Base-by-base conservation (phyloP, 306 rosid genomes). In the Comarum palustre region DNA sequence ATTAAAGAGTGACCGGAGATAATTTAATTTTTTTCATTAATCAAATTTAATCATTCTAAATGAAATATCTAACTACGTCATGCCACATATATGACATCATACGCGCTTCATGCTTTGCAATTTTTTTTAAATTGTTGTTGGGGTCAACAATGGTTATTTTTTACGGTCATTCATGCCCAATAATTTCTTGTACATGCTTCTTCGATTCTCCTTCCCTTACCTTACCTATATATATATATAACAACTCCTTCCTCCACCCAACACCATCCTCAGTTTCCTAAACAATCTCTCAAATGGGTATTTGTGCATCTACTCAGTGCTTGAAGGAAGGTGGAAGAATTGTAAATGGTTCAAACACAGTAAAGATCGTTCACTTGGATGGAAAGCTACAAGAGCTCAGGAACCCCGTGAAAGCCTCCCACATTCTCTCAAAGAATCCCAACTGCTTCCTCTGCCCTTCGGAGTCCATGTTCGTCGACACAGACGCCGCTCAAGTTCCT, bases 341-440 rank as follows among this genome's bases (percentile, higher is more conserved):
- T 1, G 17, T 79, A 1, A 62, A 47, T 10, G 75, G 78, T 83
- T 63, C 77, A 32, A 68, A 68, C 24, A 76, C 42, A 2, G 79
- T 81, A 52, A 90, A 78, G 78, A 68, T 88, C 15, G 70, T 88
- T 77, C 82, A 80, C 67, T 66, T 77, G 69, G 86, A 88, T 10
- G 93, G 92, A 9, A 80, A 39, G 65, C 51, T 90, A 6, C 86
- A 88, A 46, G 89, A 90, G 61, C 54, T 88, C 55, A 75, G 78
- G 71, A 73, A 85, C 15, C 76, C 87, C 1, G 72, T 68, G 13
- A 75, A 83, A 61, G 89, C 96, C 66, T 29, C 73, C 63, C 71
- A 86, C 38, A 73, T 88, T 8, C 79, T 90, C 27, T 80, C 91
- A 22, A 76, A 83, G 75, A 81, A 90, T 27, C 93, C 88, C 27